phyloP scores from a whole-genome alignment of 108 stramenopile species.

The Licmophora abbreviata region DNA sequence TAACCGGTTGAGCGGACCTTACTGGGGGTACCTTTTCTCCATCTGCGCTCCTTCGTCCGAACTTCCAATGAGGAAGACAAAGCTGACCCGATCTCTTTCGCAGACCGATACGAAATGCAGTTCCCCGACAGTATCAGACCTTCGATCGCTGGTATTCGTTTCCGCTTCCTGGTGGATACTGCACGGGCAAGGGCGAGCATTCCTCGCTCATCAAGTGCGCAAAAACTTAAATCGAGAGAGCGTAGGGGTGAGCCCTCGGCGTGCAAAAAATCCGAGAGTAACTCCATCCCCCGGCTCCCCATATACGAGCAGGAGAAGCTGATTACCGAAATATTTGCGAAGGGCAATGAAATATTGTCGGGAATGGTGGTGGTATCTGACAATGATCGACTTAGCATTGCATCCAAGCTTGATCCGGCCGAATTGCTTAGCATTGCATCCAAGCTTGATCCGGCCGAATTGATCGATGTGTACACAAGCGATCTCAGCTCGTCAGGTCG shows the following conservation, averaged over 20 bases:
- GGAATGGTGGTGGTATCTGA: not conserved
- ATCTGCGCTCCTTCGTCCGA: constrained; percentile 12
- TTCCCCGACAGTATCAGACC: constrained; percentile 73
- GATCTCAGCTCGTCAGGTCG: constrained; percentile 47
- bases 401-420: not conserved
- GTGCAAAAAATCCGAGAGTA: constrained; percentile 47
- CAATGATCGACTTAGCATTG: not conserved
- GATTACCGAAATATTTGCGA: constrained; percentile 55
- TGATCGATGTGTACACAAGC: constrained; percentile 51
- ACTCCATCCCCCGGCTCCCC: constrained; percentile 62
- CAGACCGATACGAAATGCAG: constrained; percentile 38
- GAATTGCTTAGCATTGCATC: not conserved
- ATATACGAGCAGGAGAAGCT: constrained; percentile 77
- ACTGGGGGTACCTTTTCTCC: constrained; percentile 10
- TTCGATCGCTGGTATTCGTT: constrained; percentile 41
- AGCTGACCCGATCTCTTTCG: constrained; percentile 57
- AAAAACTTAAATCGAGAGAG: constrained; percentile 77
- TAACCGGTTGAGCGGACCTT: constrained; percentile 14
- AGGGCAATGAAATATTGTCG: constrained; percentile 12
- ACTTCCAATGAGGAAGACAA: constrained; percentile 34
- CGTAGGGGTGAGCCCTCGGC: constrained; percentile 39
- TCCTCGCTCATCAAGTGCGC: constrained; percentile 49
- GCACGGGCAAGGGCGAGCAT: constrained; percentile 45
- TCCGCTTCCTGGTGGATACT: constrained; percentile 31
- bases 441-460: constrained; percentile 21